Percentiles rank a stretch among this genome's conserved stretches.
phyloP scores from a whole-genome alignment of 2,329 filamentous ascomycete genomes.

The Hypoxylon sp. region DNA sequence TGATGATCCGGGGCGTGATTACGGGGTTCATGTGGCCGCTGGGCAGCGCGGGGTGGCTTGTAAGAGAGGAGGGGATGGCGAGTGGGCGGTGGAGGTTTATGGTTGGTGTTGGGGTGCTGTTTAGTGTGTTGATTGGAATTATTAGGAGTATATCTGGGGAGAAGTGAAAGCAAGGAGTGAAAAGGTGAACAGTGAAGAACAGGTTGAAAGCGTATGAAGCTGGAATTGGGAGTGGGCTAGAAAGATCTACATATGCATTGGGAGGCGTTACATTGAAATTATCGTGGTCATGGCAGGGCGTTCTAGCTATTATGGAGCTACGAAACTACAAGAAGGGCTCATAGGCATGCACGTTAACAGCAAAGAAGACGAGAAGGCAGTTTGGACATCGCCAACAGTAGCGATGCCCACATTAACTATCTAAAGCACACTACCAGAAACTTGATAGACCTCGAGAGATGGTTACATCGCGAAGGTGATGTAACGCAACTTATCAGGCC shows the following conservation, averaged over 20 bases:
- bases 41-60: constrained; percentile 86
- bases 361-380: constrained; percentile 38
- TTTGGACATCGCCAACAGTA: constrained; percentile 49
- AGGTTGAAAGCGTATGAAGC: not conserved
- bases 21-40: constrained; percentile 97
- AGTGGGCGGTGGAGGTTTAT: constrained; percentile 87
- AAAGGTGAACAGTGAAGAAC: not conserved
- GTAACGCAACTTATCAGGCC: constrained; percentile 22
- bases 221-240: not conserved
- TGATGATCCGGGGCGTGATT: constrained; percentile 88
- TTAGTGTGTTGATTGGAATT: constrained; percentile 62
- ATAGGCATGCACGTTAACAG: constrained; percentile 20
- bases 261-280: constrained; percentile 29
- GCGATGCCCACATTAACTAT: constrained; percentile 51
- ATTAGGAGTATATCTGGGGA: constrained; percentile 56
- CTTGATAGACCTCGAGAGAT: constrained; percentile 37
- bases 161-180: constrained; percentile 38
- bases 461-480: constrained; percentile 7
- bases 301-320: constrained; percentile 6
- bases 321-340: not conserved
- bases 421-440: constrained; percentile 39
- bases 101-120: constrained; percentile 84
- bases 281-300: constrained; percentile 26
- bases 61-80: constrained; percentile 90
- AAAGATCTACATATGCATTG: constrained; percentile 29